A percentile compares a stretch with the other conserved stretches of the same genome.
These are phyloP conservation scores for Botrytis hyacinthi DNA, from an alignment of 2,329 filamentous ascomycete species.

Conservation along the genomic window DNA sequence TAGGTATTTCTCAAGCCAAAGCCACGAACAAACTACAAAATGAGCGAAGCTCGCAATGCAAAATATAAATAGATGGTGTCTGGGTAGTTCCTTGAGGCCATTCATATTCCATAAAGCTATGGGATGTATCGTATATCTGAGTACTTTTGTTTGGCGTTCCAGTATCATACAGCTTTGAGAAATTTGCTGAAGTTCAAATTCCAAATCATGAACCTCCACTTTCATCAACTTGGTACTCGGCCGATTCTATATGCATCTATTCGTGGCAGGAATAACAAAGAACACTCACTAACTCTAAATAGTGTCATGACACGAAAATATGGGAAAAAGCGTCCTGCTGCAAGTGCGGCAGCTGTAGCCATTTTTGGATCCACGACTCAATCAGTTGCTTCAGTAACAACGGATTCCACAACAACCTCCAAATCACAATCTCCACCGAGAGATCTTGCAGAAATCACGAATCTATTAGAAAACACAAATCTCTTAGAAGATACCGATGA, in stretches of 20 bases:
- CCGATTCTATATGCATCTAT: background rate
- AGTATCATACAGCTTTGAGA: background rate
- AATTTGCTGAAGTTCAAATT: background rate
- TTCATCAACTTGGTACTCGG: background rate
- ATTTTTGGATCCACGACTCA: slow-evolving; percentile 22
- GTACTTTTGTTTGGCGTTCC: background rate
- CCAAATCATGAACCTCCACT: background rate
- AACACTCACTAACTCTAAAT: background rate
- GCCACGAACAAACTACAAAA: background rate
- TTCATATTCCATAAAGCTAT: background rate
- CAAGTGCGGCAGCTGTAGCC: slow-evolving; percentile 20
- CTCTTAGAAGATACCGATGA: background rate
- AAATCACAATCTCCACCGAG: background rate
- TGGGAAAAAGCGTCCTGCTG: slow-evolving; percentile 24
- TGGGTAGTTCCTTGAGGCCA: background rate
- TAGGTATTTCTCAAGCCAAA: background rate
- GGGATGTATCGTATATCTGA: background rate
- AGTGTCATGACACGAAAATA: slow-evolving; percentile 24
- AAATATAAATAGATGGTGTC: background rate
- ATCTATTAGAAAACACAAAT: background rate
- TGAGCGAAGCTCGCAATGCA: background rate
- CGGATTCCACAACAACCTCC: background rate
- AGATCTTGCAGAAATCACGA: slow-evolving; percentile 1
- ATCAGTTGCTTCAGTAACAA: background rate
- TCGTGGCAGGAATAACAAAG: background rate